Evolutionary conservation across 257 asterid species (phyloP).

Genomic region (Solanum medicagineum): DNA sequence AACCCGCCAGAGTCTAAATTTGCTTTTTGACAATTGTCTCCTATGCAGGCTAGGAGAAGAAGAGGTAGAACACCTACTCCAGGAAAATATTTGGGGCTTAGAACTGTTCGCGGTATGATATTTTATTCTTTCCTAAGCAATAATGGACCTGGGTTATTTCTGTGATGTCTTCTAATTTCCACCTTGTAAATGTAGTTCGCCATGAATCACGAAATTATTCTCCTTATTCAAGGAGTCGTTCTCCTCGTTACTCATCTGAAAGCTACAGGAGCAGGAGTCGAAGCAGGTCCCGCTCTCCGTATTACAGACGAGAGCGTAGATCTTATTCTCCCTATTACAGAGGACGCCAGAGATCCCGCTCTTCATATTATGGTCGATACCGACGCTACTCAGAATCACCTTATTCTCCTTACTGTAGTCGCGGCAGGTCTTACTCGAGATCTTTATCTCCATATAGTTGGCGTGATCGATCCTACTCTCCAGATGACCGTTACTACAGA

Average conservation of each 20-base stretch:
- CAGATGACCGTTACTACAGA: slow-evolving; percentile 17
- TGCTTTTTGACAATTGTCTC: background rate
- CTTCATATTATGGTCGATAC: slow-evolving; percentile 10
- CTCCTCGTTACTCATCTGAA: slow-evolving; percentile 42
- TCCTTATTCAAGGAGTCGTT: slow-evolving; percentile 22
- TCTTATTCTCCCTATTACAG: slow-evolving; percentile 2
- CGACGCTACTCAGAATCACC: background rate
- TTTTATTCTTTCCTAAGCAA: background rate
- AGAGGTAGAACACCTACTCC: slow-evolving; percentile 96
- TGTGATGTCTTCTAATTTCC: background rate
- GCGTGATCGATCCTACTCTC: slow-evolving; percentile 34
- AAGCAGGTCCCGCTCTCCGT: slow-evolving; percentile 12
- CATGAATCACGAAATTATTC: slow-evolving; percentile 47
- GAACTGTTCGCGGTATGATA: slow-evolving; percentile 41
- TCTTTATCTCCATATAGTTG: slow-evolving; percentile 45
- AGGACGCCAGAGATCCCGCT: slow-evolving; percentile 13
- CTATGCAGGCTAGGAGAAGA: slow-evolving; percentile 61
- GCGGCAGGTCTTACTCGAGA: slow-evolving; percentile 43
- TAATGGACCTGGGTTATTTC: background rate
- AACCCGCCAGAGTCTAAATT: background rate
- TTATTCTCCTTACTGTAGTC: slow-evolving; percentile 18
- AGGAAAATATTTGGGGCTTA: slow-evolving; percentile 69
- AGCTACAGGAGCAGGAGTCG: slow-evolving; percentile 44
- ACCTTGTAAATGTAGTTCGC: slow-evolving; percentile 16
- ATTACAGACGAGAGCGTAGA: background rate